Conservation (phyloP, 129 eudicot genomes). For the Lonicera japonica region DNA sequence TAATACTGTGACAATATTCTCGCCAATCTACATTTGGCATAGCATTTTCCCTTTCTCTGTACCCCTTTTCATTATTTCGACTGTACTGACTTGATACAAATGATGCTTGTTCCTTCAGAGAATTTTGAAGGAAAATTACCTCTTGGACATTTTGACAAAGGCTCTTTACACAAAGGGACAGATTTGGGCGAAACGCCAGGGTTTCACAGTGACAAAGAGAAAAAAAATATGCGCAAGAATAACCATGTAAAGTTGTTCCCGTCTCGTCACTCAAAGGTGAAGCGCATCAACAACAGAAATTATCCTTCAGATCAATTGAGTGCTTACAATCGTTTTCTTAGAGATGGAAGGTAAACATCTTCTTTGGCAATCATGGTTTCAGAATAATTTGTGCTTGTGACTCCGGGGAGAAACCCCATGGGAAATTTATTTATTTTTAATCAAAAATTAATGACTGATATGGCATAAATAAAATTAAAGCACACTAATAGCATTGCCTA, state of each 20-base stretch:
- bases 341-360: slow-evolving; percentile 61
- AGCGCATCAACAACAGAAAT: slow-evolving; percentile 14
- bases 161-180: slow-evolving; percentile 25
- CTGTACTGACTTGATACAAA: slow-evolving; percentile 4
- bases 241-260: slow-evolving; percentile 13
- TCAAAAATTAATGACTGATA: background rate
- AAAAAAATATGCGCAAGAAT: slow-evolving; percentile 23
- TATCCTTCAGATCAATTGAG: slow-evolving; percentile 49
- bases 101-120: slow-evolving; percentile 31
- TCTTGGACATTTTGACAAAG: slow-evolving; percentile 32
- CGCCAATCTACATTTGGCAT: background rate
- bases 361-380: slow-evolving; percentile 1
- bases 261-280: slow-evolving; percentile 21
- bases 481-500: background rate
- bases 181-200: slow-evolving; percentile 30
- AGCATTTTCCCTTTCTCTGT: background rate
- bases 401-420: background rate
- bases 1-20: slow-evolving; percentile 2
- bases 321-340: slow-evolving; percentile 58
- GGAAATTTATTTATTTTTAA: background rate
- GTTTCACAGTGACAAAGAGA: slow-evolving; percentile 28
- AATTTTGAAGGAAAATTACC: slow-evolving; percentile 30
- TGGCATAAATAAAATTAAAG: slow-evolving; percentile 9
- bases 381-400: background rate
- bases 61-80: background rate